A percentile compares a stretch with the other conserved stretches of the same genome.
Evolutionary conservation across 306 rosid genomes (phyloP).

Genomic region (Aeschynomene evenia): DNA sequence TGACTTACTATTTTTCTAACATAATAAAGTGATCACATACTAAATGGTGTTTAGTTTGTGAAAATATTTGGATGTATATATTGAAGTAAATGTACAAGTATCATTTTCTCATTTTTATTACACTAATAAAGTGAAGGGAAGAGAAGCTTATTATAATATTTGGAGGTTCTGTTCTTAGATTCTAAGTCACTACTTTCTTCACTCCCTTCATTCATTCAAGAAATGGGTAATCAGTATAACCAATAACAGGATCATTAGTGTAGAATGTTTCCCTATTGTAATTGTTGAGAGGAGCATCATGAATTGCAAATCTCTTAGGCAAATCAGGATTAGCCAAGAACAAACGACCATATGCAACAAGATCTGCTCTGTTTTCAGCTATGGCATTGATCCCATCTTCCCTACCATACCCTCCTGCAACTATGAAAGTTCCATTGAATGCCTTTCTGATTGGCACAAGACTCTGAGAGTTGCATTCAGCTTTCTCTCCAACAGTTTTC

Average conservation of each 20-base stretch:
- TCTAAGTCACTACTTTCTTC: neutral
- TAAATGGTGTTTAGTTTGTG: no score
- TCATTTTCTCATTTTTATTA: neutral
- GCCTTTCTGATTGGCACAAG: conserved; percentile 62
- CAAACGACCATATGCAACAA: conserved; percentile 38
- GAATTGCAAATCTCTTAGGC: conserved; percentile 60
- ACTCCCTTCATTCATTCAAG: conserved; percentile 52
- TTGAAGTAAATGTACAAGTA: no score
- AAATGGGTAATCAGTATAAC: conserved; percentile 71
- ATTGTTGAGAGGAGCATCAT: conserved; percentile 59
- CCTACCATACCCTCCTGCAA: conserved; percentile 52
- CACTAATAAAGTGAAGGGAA: neutral
- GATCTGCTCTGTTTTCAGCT: conserved; percentile 48
- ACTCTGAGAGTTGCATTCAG: conserved; percentile 29
- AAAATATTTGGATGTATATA: no score
- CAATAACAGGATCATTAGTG: conserved; percentile 46
- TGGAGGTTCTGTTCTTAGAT: neutral
- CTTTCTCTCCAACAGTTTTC: neutral
- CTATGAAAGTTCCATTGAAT: conserved; percentile 55
- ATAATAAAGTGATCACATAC: no score
- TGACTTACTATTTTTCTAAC: no score
- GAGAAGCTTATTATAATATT: neutral
- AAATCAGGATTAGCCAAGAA: conserved; percentile 74
- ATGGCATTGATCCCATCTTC: conserved; percentile 53
- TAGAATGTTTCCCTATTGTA: conserved; percentile 53